phyloP scores from a whole-genome alignment of 177 flowering plant genomes.

The Tripterygium wilfordii region DNA sequence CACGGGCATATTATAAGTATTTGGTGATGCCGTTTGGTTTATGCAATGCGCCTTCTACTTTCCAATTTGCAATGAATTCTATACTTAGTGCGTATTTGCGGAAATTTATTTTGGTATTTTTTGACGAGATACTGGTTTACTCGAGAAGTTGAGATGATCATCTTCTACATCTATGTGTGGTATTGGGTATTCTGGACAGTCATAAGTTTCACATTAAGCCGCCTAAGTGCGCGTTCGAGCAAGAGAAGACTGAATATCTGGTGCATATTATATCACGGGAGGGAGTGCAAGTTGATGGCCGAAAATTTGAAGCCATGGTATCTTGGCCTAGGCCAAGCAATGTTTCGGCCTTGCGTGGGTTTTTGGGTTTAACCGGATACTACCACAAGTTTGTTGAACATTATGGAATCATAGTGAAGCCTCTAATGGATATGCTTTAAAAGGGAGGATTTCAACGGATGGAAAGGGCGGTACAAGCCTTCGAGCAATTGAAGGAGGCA shows the following conservation, averaged over 20 bases:
- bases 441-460: background rate
- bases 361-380: background rate
- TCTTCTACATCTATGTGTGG: background rate
- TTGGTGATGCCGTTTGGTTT: slow-evolving; percentile 7
- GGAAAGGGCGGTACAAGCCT: background rate
- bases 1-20: slow-evolving; percentile 9
- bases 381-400: background rate
- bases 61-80: slow-evolving; percentile 10
- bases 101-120: too few relatives aligned
- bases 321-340: background rate
- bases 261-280: background rate
- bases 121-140: too few relatives aligned
- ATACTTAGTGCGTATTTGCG: too few relatives aligned
- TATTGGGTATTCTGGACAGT: background rate
- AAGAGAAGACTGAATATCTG: background rate
- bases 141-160: background rate
- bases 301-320: background rate
- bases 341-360: background rate
- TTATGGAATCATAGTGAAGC: background rate
- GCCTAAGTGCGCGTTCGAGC: slow-evolving; percentile 2
- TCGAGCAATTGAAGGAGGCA: background rate
- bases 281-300: background rate
- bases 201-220: slow-evolving; percentile 3
- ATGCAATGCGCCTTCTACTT: background rate
- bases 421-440: background rate